Evolutionary conservation across 495 filamentous ascomycete species (phyloP).

Genomic region (Penicillium pulvis): DNA sequence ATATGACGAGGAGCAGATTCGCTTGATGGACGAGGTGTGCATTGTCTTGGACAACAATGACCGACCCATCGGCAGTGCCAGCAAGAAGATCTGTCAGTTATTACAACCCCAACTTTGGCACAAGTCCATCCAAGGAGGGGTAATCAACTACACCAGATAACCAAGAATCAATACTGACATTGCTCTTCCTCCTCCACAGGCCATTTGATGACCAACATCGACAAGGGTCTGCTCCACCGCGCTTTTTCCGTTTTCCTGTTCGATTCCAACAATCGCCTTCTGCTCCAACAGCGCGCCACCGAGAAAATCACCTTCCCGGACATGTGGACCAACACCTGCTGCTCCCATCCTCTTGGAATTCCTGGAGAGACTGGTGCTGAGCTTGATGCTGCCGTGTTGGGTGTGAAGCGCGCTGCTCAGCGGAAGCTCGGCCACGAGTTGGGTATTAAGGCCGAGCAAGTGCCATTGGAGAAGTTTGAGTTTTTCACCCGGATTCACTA

Average conservation of each 20-base stretch:
- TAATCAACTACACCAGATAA: slow-evolving; percentile 1
- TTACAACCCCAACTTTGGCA: background rate
- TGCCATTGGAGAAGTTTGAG: slow-evolving; percentile 87
- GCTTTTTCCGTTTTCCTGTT: slow-evolving; percentile 99
- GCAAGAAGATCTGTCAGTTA: slow-evolving; percentile 93
- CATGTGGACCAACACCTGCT: slow-evolving; percentile 99
- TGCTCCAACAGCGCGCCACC: slow-evolving; percentile 91
- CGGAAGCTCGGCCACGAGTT: slow-evolving; percentile 94
- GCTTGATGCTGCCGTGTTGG: slow-evolving; percentile 74
- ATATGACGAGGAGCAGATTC: slow-evolving; percentile 96
- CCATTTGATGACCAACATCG: slow-evolving; percentile 98
- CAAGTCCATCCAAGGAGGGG: slow-evolving; percentile 14
- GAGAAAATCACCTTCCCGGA: slow-evolving; percentile 99
- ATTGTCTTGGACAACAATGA: slow-evolving; percentile 95
- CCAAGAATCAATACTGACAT: slow-evolving; percentile 1
- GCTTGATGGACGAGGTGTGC: slow-evolving; percentile 98
- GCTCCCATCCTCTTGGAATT: slow-evolving; percentile 92
- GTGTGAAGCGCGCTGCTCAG: slow-evolving; percentile 87
- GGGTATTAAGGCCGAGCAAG: slow-evolving; percentile 85
- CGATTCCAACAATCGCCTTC: slow-evolving; percentile 80
- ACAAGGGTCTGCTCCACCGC: slow-evolving; percentile 91
- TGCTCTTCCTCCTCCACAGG: slow-evolving; percentile 50
- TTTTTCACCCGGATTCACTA: slow-evolving; percentile 98
- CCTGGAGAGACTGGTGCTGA: slow-evolving; percentile 87
- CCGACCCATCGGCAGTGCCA: slow-evolving; percentile 90